Base-by-base conservation (phyloP, 2,329 filamentous ascomycete species). In the Colletotrichum eremochloae region DNA sequence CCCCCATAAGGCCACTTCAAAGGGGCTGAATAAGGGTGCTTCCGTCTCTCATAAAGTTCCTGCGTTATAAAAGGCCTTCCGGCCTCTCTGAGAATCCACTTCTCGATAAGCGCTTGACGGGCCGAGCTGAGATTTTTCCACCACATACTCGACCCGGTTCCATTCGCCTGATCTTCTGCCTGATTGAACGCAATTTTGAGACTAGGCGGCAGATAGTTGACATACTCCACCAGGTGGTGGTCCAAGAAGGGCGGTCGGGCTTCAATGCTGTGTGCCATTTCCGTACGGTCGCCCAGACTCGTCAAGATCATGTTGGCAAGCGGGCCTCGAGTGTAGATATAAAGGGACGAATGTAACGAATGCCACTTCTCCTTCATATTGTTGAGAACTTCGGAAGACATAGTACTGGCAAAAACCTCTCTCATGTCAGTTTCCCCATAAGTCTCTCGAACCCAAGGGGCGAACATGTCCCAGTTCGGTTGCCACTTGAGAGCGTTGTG, bases 31-130 rank as follows among this genome's bases (percentile, higher is more conserved):
- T 85, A 89, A 0, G 85, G 81, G 33, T 86, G 82, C 75, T 89
- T 89, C 71, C 79, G 84, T 9, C 85, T 79, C 29, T 81, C 77
- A 75, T 88, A 88, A 3, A 88, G 76, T 77, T 89, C 87, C 15
- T 85, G 78, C 0, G 86, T 86, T 65, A 89, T 82, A 18, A 71
- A 73, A 2, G 67, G 67, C 36, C 48, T 71, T 7, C 50, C 71
- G 11, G 71, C 87, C 74, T 89, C 84, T 4, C 84, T 83, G 1
- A 89, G 80, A 56, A 88, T 83, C 81, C 84, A 86, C 73, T 89
- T 88, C 76, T 88, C 86, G 2, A 75, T 76, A 48, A 85, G 79
- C 0, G 74, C 69, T 7, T 75, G 75, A 15, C 76, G 60, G 11
- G 58, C 68, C 24, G 71, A 55, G 6, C 71, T 71, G 14, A 57